Evolutionary conservation across 495 filamentous ascomycete genomes (phyloP).

Genomic region (Hypoxylon intermedium): DNA sequence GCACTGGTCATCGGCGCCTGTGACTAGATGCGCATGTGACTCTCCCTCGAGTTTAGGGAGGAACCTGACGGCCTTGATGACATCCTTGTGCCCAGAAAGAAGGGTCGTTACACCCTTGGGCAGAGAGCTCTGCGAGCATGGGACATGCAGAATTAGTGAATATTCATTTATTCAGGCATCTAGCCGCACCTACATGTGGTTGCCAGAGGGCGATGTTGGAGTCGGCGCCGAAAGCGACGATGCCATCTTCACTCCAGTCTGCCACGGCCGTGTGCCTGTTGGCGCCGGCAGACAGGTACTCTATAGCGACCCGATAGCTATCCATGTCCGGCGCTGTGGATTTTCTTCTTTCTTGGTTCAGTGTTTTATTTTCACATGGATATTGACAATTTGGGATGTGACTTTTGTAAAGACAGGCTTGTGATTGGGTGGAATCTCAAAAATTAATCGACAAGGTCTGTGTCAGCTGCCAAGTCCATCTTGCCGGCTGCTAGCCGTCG

Average conservation of each 20-base stretch:
- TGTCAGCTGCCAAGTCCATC: conserved; percentile 9
- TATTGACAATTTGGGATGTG: not conserved
- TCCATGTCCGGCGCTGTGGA: conserved; percentile 18
- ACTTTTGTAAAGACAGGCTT: conserved; percentile 22
- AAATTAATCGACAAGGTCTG: conserved; percentile 28
- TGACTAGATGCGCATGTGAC: conserved; percentile 65
- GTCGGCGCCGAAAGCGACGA: conserved; percentile 89
- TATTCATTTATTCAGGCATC: not conserved
- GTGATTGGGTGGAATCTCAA: conserved; percentile 26
- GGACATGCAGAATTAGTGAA: conserved; percentile 24
- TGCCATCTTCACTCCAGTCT: conserved; percentile 80
- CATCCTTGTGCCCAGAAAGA: conserved; percentile 80
- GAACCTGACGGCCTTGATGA: conserved; percentile 85
- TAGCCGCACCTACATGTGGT: conserved; percentile 67
- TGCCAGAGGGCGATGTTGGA: conserved; percentile 89
- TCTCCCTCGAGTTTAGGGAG: conserved; percentile 60
- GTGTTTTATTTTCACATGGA: not conserved
- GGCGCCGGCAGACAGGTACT: conserved; percentile 83
- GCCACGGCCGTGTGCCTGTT: conserved; percentile 89
- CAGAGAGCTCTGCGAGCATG: conserved; percentile 52
- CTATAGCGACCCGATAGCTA: conserved; percentile 33
- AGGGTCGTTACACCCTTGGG: conserved; percentile 68
- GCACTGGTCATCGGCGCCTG: conserved; percentile 81
- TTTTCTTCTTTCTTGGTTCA: not conserved
- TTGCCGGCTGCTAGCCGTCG: conserved; percentile 3